Evolutionary conservation across 306 rosid genomes (phyloP).

Genomic region (Lotus japonicus): DNA sequence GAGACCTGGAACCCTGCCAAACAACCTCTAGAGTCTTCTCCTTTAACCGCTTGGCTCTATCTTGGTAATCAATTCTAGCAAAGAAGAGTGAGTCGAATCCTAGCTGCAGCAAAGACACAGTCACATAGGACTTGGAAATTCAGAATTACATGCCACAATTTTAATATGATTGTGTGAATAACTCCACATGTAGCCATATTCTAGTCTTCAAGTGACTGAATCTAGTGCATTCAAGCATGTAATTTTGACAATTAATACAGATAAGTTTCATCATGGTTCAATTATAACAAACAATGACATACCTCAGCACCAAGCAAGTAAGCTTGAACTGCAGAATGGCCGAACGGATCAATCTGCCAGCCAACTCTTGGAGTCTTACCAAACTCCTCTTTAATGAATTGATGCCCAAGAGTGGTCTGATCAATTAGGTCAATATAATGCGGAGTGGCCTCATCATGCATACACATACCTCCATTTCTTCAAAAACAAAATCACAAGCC

Average conservation of each 20-base stretch:
- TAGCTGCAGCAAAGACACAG: constrained; percentile 48
- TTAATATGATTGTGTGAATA: neutral
- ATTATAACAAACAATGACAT: neutral
- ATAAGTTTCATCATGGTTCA: neutral
- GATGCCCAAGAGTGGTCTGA: constrained; percentile 81
- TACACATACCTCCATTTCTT: constrained; percentile 84
- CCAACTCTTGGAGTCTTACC: constrained; percentile 73
- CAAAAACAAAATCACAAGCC: constrained; percentile 13
- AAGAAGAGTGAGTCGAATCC: constrained; percentile 82
- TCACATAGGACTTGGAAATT: constrained; percentile 5
- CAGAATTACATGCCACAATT: constrained; percentile 1
- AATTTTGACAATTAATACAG: neutral
- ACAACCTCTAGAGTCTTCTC: constrained; percentile 69
- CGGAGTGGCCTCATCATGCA: constrained; percentile 87
- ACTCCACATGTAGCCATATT: neutral
- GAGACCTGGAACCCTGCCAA: constrained; percentile 72
- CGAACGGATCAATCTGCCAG: constrained; percentile 89
- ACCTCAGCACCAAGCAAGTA: constrained; percentile 86
- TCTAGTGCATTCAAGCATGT: neutral
- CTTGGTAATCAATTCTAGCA: constrained; percentile 90
- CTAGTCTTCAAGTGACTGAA: neutral
- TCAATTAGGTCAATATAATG: constrained; percentile 81
- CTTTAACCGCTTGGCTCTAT: constrained; percentile 62
- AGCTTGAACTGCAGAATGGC: constrained; percentile 87
- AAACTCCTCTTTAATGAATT: constrained; percentile 54